Evolutionary conservation across 202 grass and related monocot species (phyloP).

Genomic region (Sporobolus alterniflorus): DNA sequence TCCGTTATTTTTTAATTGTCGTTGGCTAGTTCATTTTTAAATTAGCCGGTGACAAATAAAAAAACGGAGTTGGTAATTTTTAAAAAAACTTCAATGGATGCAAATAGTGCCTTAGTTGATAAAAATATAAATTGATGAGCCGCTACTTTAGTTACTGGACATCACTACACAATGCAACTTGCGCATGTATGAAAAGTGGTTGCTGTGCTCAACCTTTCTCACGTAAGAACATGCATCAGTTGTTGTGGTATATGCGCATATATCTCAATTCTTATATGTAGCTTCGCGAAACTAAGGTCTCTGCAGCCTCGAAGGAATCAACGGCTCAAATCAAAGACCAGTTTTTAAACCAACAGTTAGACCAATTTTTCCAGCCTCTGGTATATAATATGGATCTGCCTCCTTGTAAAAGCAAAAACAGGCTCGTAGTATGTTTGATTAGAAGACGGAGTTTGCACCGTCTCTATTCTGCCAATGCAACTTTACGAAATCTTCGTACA

Average conservation of each 20-base stretch:
- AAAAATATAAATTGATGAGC: not conserved
- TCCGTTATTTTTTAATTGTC: too few species aligned
- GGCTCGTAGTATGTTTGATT: not conserved
- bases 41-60: too few species aligned
- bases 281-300: too few species aligned
- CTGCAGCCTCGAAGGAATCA: too few species aligned
- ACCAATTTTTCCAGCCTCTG: too few species aligned
- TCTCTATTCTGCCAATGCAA: constrained; percentile 21
- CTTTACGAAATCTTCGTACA: constrained; percentile 31
- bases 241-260: not conserved
- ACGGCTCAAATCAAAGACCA: too few species aligned
- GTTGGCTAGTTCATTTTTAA: too few species aligned
- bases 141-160: not conserved
- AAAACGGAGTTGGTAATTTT: too few species aligned
- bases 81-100: not conserved
- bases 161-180: constrained; percentile 27
- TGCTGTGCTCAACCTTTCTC: constrained; percentile 24
- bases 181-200: constrained; percentile 11
- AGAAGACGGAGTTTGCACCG: constrained; percentile 15
- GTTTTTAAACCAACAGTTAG: too few species aligned
- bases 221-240: not conserved
- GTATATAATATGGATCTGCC: too few species aligned
- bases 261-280: not conserved
- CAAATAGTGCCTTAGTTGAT: not conserved
- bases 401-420: not conserved